Evolutionary conservation across 1,284 basidiomycete genomes (phyloP).

Genomic region (Xanthoconium separans): DNA sequence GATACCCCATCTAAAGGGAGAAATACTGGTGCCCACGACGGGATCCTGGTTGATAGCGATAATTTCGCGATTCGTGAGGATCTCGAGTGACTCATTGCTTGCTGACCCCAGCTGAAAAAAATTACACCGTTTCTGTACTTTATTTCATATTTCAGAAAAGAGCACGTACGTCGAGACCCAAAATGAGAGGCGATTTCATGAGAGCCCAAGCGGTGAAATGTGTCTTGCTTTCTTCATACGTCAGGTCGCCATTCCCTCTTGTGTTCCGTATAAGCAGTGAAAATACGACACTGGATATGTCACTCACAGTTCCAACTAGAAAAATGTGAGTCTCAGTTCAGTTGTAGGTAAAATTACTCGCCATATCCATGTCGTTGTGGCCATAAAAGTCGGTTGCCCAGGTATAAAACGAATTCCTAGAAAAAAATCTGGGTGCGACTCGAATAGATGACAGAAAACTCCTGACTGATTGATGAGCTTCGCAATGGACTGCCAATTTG

Average conservation of each 20-base stretch:
- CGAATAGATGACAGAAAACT: neutral
- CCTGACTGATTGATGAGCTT: conserved; percentile 39
- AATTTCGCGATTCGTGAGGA: conserved; percentile 62
- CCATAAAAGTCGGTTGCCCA: conserved; percentile 46
- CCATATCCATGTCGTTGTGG: conserved; percentile 49
- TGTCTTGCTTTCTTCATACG: conserved; percentile 43
- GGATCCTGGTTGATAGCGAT: conserved; percentile 70
- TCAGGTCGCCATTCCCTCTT: conserved; percentile 44
- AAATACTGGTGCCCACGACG: conserved; percentile 56
- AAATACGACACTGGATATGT: neutral
- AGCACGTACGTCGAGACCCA: conserved; percentile 43
- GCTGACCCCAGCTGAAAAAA: conserved; percentile 47
- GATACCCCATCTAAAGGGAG: conserved; percentile 68
- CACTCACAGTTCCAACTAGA: conserved; percentile 40
- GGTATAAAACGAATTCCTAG: conserved; percentile 44
- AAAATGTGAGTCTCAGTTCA: conserved; percentile 3
- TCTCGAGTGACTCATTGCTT: conserved; percentile 47
- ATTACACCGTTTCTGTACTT: neutral
- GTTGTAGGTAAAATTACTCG: conserved; percentile 19
- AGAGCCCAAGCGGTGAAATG: conserved; percentile 51
- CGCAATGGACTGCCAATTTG: conserved; percentile 37
- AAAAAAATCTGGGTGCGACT: conserved; percentile 5
- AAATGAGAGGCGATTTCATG: conserved; percentile 48
- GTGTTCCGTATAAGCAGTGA: neutral
- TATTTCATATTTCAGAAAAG: neutral